These are phyloP conservation scores for Apostasia ramifera DNA, from an alignment of 106 monocot species.

Conservation along the genomic window DNA sequence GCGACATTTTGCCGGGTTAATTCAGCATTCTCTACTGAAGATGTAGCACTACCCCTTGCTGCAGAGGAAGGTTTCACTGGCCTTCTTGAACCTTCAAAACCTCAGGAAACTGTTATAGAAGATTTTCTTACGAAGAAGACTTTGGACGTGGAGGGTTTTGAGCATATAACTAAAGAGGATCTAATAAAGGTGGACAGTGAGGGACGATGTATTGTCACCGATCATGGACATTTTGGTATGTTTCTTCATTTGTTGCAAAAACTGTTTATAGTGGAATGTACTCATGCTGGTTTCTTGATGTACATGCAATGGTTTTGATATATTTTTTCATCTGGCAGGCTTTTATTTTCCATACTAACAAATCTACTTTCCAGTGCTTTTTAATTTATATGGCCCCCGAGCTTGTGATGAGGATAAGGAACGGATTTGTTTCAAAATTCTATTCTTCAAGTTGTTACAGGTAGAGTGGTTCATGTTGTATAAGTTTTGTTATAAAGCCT, in stretches of 20 bases:
- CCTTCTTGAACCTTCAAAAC: constrained; percentile 34
- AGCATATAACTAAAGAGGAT: constrained; percentile 55
- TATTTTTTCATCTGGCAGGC: neutral
- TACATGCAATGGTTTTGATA: neutral
- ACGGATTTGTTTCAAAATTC: constrained; percentile 43
- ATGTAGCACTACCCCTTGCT: constrained; percentile 70
- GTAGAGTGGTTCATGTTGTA: constrained; percentile 15
- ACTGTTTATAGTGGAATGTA: neutral
- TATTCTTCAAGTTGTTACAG: constrained; percentile 65
- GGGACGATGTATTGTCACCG: constrained; percentile 87
- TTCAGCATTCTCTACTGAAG: constrained; percentile 74
- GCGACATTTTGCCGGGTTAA: constrained; percentile 86
- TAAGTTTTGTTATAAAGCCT: neutral
- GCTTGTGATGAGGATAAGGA: constrained; percentile 57
- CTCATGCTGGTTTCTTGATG: neutral
- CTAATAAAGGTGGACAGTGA: constrained; percentile 74
- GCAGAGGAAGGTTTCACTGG: constrained; percentile 98
- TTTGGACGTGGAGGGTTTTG: constrained; percentile 37
- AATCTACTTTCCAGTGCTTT: constrained; percentile 48
- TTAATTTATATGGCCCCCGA: constrained; percentile 73
- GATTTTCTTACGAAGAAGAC: constrained; percentile 27
- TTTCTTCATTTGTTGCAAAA: neutral
- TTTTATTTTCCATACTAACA: neutral
- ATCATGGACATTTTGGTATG: constrained; percentile 98
- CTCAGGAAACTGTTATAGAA: constrained; percentile 20